These are phyloP conservation scores for Darksidea phi DNA, from an alignment of 495 filamentous ascomycete species.

Conservation along the genomic window DNA sequence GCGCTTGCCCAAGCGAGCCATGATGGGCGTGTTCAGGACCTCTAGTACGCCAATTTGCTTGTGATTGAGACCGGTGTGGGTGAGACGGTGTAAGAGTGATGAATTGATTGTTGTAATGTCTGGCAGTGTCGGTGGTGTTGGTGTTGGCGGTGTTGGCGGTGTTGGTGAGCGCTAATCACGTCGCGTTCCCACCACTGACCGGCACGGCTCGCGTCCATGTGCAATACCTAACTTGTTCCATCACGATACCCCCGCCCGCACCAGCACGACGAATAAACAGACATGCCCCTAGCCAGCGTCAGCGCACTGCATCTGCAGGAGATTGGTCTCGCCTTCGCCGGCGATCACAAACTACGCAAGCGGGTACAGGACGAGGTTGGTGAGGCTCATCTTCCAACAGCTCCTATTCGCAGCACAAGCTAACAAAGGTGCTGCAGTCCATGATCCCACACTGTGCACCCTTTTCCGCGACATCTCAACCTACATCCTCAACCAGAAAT, in stretches of 20 bases:
- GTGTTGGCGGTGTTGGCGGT: too few relatives aligned
- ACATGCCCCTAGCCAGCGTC: constrained; percentile 1
- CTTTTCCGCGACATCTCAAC: constrained; percentile 38
- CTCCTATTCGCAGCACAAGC: not conserved
- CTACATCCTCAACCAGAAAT: constrained; percentile 30
- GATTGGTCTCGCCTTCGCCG: constrained; percentile 32
- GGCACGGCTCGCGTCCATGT: not conserved
- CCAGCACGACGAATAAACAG: not conserved
- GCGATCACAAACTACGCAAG: constrained; percentile 33
- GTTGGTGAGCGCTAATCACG: too few relatives aligned
- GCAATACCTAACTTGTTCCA: constrained; percentile 9
- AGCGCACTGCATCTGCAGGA: constrained; percentile 24
- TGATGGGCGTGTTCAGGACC: too few relatives aligned
- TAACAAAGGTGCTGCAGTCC: constrained; percentile 17
- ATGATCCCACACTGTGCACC: constrained; percentile 30
- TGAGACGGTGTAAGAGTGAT: too few relatives aligned
- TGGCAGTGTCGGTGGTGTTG: too few relatives aligned
- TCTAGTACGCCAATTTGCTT: too few relatives aligned
- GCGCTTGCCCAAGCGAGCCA: too few relatives aligned
- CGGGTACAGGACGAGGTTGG: constrained; percentile 33
- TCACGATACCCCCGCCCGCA: not conserved
- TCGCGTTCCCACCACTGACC: too few relatives aligned
- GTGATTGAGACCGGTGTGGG: too few relatives aligned
- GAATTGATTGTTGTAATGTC: too few relatives aligned
- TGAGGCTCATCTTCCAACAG: constrained; percentile 8